These are phyloP conservation scores for Knoxdaviesia capensis DNA, from an alignment of 2,329 filamentous ascomycete species.

Conservation along the genomic window DNA sequence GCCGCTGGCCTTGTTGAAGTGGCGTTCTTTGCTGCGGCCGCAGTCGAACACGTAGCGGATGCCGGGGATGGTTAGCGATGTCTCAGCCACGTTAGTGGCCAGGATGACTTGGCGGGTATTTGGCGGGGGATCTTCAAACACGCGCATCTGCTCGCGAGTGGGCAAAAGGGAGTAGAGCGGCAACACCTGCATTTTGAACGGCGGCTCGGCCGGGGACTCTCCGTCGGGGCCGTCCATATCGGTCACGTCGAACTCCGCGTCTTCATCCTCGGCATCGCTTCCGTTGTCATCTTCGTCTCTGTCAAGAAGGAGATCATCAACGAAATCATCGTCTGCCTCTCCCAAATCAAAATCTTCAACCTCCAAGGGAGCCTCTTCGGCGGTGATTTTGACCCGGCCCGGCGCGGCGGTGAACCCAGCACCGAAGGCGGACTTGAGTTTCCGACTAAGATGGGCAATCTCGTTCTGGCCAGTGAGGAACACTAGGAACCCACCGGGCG, in stretches of 20 bases:
- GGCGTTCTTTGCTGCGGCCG: slow-evolving; percentile 78
- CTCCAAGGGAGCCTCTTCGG: slow-evolving; percentile 60
- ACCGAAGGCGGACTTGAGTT: slow-evolving; percentile 47
- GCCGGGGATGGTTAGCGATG: slow-evolving; percentile 87
- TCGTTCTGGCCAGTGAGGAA: slow-evolving; percentile 91
- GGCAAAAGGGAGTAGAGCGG: slow-evolving; percentile 86
- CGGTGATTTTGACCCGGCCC: slow-evolving; percentile 54
- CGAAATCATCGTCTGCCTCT: slow-evolving; percentile 40
- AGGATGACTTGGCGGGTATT: slow-evolving; percentile 71
- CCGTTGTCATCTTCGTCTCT: slow-evolving; percentile 35
- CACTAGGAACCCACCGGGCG: slow-evolving; percentile 76
- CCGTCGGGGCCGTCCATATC: slow-evolving; percentile 35
- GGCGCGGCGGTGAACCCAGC: slow-evolving; percentile 33
- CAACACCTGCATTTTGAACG: slow-evolving; percentile 66
- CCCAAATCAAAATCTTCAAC: slow-evolving; percentile 76
- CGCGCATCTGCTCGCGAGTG: slow-evolving; percentile 72
- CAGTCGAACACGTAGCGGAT: slow-evolving; percentile 93
- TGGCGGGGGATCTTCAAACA: slow-evolving; percentile 72
- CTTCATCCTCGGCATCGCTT: slow-evolving; percentile 28
- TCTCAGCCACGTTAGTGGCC: slow-evolving; percentile 93
- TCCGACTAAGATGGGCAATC: slow-evolving; percentile 66
- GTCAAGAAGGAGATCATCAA: slow-evolving; percentile 34
- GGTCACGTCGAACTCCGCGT: slow-evolving; percentile 43
- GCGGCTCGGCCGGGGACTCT: slow-evolving; percentile 22
- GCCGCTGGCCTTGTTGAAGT: slow-evolving; percentile 69